These are phyloP conservation scores for Candida coleopterorum DNA, from an alignment of 805 yeast species.

Conservation along the genomic window DNA sequence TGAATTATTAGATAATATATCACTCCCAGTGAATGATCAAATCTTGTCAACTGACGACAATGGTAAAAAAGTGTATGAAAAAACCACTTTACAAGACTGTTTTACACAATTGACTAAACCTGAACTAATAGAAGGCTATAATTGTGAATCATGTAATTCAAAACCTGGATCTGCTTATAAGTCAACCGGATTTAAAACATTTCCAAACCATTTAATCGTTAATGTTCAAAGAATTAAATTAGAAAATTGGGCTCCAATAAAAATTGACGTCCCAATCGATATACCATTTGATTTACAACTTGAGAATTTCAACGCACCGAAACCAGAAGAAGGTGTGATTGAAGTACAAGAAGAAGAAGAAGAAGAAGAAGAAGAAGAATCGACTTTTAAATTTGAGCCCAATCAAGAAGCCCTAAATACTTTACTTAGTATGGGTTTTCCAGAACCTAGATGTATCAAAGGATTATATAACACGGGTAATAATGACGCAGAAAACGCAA, in stretches of 20 bases:
- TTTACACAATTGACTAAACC: constrained; percentile 40
- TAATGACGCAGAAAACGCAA: constrained; percentile 59
- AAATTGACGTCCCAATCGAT: constrained; percentile 67
- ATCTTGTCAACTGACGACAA: constrained; percentile 30
- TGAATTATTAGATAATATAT: constrained; percentile 58
- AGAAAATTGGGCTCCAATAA: constrained; percentile 86
- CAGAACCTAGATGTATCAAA: constrained; percentile 55
- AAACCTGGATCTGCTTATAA: constrained; percentile 32
- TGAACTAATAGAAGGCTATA: constrained; percentile 57
- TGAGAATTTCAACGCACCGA: constrained; percentile 35
- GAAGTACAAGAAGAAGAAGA: constrained; percentile 16
- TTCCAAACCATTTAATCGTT: constrained; percentile 66
- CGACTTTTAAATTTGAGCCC: constrained; percentile 40
- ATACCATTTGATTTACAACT: constrained; percentile 47
- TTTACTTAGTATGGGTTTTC: constrained; percentile 84
- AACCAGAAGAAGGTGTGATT: constrained; percentile 30
- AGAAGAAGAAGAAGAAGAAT: constrained; percentile 8
- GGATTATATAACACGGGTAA: constrained; percentile 77
- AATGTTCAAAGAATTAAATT: constrained; percentile 77
- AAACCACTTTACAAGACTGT: constrained; percentile 46
- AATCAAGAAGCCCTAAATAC: constrained; percentile 49
- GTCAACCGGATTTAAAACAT: constrained; percentile 49
- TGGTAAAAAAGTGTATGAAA: constrained; percentile 45
- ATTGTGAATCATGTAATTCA: constrained; percentile 52
- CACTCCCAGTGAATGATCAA: constrained; percentile 53